phyloP scores from a whole-genome alignment of 148 eudicot species.

The Rhododendron williamsianum region DNA sequence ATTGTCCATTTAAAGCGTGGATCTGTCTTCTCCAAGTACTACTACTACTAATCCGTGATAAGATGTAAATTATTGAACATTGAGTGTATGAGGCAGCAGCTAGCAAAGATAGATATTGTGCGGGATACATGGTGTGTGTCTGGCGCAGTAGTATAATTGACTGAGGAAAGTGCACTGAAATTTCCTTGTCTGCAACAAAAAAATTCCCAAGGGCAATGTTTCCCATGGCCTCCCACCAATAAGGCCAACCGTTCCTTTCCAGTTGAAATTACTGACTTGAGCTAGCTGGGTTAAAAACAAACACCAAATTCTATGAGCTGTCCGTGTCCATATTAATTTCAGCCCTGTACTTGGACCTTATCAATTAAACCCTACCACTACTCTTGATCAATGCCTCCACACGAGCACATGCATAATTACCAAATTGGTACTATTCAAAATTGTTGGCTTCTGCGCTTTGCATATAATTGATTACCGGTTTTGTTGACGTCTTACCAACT shows the following conservation, averaged over 20 bases:
- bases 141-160: background rate
- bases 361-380: no score
- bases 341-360: no score
- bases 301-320: no score
- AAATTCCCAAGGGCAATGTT: background rate
- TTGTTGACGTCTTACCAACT: no score
- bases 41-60: background rate
- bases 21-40: background rate
- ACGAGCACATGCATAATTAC: no score
- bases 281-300: no score
- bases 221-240: background rate
- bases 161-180: slow-evolving; percentile 14
- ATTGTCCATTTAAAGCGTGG: background rate
- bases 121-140: background rate
- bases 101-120: background rate
- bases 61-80: background rate
- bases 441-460: no score
- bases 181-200: background rate
- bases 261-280: background rate
- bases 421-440: no score
- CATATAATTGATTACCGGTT: no score
- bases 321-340: no score
- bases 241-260: background rate
- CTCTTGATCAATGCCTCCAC: no score
- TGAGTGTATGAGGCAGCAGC: background rate